These are phyloP conservation scores for Ambrosiella xylebori DNA, from an alignment of 2,329 filamentous ascomycete species.

Conservation along the genomic window DNA sequence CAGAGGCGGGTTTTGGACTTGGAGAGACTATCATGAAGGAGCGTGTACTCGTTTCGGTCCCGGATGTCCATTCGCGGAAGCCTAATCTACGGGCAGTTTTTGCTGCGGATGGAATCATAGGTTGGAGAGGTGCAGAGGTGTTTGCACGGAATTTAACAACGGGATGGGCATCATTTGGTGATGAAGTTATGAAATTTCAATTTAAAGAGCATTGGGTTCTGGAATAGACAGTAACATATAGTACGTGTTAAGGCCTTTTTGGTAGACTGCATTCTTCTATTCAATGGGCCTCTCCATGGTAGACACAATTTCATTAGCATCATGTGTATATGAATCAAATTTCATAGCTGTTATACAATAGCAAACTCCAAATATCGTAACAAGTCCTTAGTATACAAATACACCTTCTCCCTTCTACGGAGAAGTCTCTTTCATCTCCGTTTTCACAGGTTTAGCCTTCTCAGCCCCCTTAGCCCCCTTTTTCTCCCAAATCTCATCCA, in stretches of 20 bases:
- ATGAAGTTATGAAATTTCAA: conserved; percentile 57
- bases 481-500: conserved; percentile 32
- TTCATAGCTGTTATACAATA: conserved; percentile 15
- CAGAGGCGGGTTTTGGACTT: conserved; percentile 20
- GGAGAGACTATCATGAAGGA: conserved; percentile 40
- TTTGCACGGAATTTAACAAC: conserved; percentile 59
- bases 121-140: conserved; percentile 37
- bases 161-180: conserved; percentile 66
- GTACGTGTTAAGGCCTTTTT: not conserved
- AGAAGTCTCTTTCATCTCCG: not conserved
- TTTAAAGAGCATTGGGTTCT: conserved; percentile 34
- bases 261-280: no score
- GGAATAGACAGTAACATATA: not conserved
- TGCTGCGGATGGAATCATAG: not conserved
- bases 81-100: conserved; percentile 50
- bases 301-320: not conserved
- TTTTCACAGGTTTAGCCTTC: conserved; percentile 12
- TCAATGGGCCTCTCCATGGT: not conserved
- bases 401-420: conserved; percentile 7
- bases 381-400: conserved; percentile 1
- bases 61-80: conserved; percentile 64
- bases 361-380: conserved; percentile 7
- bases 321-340: conserved; percentile 12
- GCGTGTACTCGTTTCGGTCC: conserved; percentile 55
- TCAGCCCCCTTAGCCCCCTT: conserved; percentile 16